phyloP scores from a whole-genome alignment of 225 moss, liverwort and hornwort genomes.

The Thuidium tamariscinum region DNA sequence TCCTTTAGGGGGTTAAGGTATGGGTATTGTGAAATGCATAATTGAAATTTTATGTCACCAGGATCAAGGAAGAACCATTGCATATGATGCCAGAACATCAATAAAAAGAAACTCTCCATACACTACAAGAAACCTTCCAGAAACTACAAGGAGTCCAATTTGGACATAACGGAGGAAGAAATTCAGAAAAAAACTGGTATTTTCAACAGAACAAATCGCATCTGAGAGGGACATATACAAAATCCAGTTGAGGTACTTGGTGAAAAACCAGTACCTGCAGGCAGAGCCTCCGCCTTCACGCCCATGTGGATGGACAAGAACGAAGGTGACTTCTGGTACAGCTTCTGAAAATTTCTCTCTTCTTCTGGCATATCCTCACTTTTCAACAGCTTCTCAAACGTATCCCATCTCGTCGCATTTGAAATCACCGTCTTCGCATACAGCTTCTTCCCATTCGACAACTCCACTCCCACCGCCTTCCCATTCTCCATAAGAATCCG shows the following conservation, averaged over 20 bases:
- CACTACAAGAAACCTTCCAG: background rate
- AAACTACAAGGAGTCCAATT: background rate
- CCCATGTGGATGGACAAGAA: conserved; percentile 98
- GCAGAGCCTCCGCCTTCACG: conserved; percentile 69
- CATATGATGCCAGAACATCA: background rate
- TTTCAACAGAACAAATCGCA: background rate
- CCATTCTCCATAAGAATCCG: conserved; percentile 49
- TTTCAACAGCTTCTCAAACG: conserved; percentile 74
- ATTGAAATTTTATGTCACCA: background rate
- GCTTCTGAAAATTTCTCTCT: conserved; percentile 68
- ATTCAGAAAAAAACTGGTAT: background rate
- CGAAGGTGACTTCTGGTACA: conserved; percentile 83
- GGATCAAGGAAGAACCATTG: background rate
- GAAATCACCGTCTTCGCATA: conserved; percentile 79
- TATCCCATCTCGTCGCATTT: conserved; percentile 96
- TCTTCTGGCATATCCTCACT: conserved; percentile 64
- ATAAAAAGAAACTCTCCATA: background rate
- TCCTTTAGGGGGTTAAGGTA: too few relatives aligned
- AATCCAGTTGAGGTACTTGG: background rate
- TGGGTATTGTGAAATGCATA: background rate
- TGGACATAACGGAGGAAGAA: background rate
- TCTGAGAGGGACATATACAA: background rate
- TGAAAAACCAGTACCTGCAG: conserved; percentile 19
- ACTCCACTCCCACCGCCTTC: conserved; percentile 50
- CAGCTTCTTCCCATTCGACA: conserved; percentile 42